Percentiles rank a stretch among this genome's conserved stretches.
Evolutionary conservation across 164 flowering plant genomes (phyloP).

Genomic region (Vitis vinifera): ASM3070453v1 NC_081823.1:10885501-10886000

Average conservation of each 20-base stretch:
- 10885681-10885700: conserved; percentile 55
- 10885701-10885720: conserved; percentile 49
- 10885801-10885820: conserved; percentile 39
- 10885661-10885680: conserved; percentile 49
- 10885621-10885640: conserved; percentile 37
- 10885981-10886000: background rate
- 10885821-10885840: conserved; percentile 72
- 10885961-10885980: no score
- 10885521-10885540: background rate
- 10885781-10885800: conserved; percentile 51
- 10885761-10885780: background rate
- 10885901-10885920: conserved; percentile 75
- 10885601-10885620: no score
- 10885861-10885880: conserved; percentile 28
- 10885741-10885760: background rate
- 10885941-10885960: no score
- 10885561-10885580: conserved; percentile 48
- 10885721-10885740: background rate
- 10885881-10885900: conserved; percentile 35
- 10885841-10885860: conserved; percentile 31
- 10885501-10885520: background rate
- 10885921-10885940: conserved; percentile 42
- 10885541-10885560: conserved; percentile 54
- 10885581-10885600: conserved; percentile 21
- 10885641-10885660: conserved; percentile 79